A percentile compares a stretch with the other conserved stretches of the same genome.
phyloP scores from a whole-genome alignment of 2,329 filamentous ascomycete species.

The Sporothrix globosa region DNA sequence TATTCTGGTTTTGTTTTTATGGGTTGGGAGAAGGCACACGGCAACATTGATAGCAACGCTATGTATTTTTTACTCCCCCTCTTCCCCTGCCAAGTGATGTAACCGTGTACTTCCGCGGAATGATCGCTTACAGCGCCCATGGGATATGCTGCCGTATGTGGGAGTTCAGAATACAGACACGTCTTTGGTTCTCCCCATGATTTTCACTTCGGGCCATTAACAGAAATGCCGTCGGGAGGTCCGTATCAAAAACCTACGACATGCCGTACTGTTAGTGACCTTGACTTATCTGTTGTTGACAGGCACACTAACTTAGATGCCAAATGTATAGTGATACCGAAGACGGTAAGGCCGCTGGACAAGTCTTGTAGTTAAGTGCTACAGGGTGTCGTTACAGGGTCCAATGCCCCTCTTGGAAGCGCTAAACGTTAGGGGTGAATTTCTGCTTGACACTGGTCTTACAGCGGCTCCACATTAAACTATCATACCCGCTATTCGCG shows the following conservation, averaged over 20 bases:
- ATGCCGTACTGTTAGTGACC: too few relatives aligned
- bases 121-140: too few relatives aligned
- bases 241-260: too few relatives aligned
- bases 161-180: not conserved
- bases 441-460: not conserved
- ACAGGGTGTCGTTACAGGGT: not conserved
- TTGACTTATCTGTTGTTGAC: too few relatives aligned
- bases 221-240: too few relatives aligned
- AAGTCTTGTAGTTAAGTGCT: not conserved
- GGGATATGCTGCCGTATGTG: too few relatives aligned
- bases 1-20: not conserved
- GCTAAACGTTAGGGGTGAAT: not conserved
- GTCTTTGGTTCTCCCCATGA: not conserved
- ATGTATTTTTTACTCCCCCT: not conserved
- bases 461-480: slow-evolving; percentile 1
- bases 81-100: not conserved
- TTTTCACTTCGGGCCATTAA: too few relatives aligned
- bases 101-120: not conserved
- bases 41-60: slow-evolving; percentile 8
- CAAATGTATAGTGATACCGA: not conserved
- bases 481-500: not conserved
- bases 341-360: not conserved
- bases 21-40: not conserved
- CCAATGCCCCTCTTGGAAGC: not conserved
- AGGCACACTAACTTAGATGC: too few relatives aligned